Evolutionary conservation across 805 yeast genomes (phyloP).

Genomic region (Candida anglica): DNA sequence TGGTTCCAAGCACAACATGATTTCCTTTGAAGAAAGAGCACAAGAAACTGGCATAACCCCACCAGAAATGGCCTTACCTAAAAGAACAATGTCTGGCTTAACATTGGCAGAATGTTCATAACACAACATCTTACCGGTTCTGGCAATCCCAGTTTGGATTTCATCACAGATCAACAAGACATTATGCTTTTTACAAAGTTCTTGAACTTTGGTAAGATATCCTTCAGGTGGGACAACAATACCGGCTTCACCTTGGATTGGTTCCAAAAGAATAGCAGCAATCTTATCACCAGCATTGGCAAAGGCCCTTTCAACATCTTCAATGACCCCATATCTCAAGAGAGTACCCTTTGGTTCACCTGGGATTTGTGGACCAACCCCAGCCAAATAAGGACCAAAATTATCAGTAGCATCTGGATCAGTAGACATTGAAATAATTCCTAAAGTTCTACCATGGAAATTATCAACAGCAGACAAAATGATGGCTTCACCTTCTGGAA

Average conservation of each 20-base stretch:
- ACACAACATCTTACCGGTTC: constrained; percentile 93
- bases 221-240: constrained; percentile 88
- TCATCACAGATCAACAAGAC: constrained; percentile 92
- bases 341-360: constrained; percentile 58
- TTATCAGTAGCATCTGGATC: constrained; percentile 87
- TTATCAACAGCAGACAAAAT: constrained; percentile 83
- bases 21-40: constrained; percentile 82
- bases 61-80: constrained; percentile 95
- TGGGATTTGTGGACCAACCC: constrained; percentile 83
- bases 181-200: constrained; percentile 75
- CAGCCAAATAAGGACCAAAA: constrained; percentile 85
- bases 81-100: constrained; percentile 83
- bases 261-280: constrained; percentile 90
- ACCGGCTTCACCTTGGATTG: constrained; percentile 98
- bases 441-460: constrained; percentile 96
- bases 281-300: constrained; percentile 79
- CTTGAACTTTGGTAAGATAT: constrained; percentile 70
- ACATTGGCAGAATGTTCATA: constrained; percentile 76
- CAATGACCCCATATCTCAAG: constrained; percentile 79
- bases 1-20: constrained; percentile 85
- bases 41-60: constrained; percentile 93
- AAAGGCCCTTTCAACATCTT: constrained; percentile 81
- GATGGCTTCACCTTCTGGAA: constrained; percentile 79
- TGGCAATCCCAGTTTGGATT: constrained; percentile 95
- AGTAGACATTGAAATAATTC: constrained; percentile 93